Evolutionary conservation across 2,329 filamentous ascomycete genomes (phyloP), one percentile per base, ranked within the genome.

Genomic region (Sporothrix protearum): DNA sequence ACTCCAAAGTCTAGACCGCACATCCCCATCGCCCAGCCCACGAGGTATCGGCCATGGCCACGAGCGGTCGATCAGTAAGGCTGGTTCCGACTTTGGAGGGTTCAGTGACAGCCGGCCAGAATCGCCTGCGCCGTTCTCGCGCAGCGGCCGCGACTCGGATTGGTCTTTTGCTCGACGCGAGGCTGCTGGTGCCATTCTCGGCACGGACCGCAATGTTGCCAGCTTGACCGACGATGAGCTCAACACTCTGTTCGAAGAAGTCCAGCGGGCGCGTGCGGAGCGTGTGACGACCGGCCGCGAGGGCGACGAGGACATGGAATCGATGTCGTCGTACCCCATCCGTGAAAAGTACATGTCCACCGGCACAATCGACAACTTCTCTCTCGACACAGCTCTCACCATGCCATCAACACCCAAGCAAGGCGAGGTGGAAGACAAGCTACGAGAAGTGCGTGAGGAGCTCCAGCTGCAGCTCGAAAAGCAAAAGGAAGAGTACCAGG

Each of bases 331-430:
- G 0, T 97, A 94, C 78, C 91, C 93, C 1, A 85, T 94, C 39
- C 87, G 96, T 68, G 96, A 99, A 76, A 98, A 98, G 78, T 98
- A 98, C 80, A 88, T 97, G 83, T 97, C 94, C 2, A 96, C 92
- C 71, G 95, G 95, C 1, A 97, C 95, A 0, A 86, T 98, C 69
- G 96, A 99, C 81, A 97, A 97, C 78, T 96, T 97, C 77, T 98
- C 95, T 1, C 85, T 99, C 19, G 96, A 99, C 79, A 99, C 96
- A 1, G 91, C 91, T 14, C 85, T 99, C 68, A 99, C 96, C 0
- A 94, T 97, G 86, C 96, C 96, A 1, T 96, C 94, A 0, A 98
- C 95, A 0, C 96, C 96, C 2, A 92, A 89, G 73, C 89, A 91
- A 73, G 88, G 87, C 30, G 93, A 94, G 71, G 87, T 89, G 0